Conservation (phyloP, 2,329 filamentous ascomycete genomes). For the Mollisia scopiformis region DNA sequence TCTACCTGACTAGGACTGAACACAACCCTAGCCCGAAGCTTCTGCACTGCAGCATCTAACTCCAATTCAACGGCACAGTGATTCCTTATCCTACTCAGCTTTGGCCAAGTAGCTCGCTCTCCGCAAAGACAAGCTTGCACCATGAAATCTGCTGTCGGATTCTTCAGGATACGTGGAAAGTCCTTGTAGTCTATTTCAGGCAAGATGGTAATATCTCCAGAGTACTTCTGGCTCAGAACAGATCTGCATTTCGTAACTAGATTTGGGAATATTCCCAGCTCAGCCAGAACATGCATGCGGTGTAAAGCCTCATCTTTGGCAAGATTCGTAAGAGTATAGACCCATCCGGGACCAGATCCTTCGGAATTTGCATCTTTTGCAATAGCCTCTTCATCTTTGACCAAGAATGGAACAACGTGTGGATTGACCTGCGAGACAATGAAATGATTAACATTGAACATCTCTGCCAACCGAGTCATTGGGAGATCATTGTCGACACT, state of each 20-base stretch:
- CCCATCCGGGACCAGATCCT: conserved; percentile 49
- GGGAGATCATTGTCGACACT: conserved; percentile 94
- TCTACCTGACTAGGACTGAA: conserved; percentile 39
- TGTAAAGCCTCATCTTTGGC: conserved; percentile 82
- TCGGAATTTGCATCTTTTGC: conserved; percentile 41
- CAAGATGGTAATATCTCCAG: conserved; percentile 92
- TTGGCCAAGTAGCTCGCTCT: conserved; percentile 90
- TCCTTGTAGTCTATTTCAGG: conserved; percentile 77
- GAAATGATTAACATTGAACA: conserved; percentile 99
- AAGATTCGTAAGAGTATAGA: conserved; percentile 69
- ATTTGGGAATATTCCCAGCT: conserved; percentile 80
- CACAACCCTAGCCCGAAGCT: conserved; percentile 63
- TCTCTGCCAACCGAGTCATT: conserved; percentile 85
- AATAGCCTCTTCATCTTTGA: conserved; percentile 65
- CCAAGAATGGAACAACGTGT: conserved; percentile 85
- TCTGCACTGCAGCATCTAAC: conserved; percentile 74
- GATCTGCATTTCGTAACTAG: conserved; percentile 77
- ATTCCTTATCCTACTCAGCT: conserved; percentile 81
- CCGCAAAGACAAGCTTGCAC: conserved; percentile 74
- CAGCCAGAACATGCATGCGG: conserved; percentile 77
- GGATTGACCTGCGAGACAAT: conserved; percentile 98
- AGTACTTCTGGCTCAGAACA: conserved; percentile 88
- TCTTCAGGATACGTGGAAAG: conserved; percentile 76
- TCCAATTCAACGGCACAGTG: conserved; percentile 88
- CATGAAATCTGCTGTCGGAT: conserved; percentile 89